A percentile compares a stretch with the other conserved stretches of the same genome.
phyloP scores from a whole-genome alignment of 768 basidiomycete species.

The Auriscalpium orientale region DNA sequence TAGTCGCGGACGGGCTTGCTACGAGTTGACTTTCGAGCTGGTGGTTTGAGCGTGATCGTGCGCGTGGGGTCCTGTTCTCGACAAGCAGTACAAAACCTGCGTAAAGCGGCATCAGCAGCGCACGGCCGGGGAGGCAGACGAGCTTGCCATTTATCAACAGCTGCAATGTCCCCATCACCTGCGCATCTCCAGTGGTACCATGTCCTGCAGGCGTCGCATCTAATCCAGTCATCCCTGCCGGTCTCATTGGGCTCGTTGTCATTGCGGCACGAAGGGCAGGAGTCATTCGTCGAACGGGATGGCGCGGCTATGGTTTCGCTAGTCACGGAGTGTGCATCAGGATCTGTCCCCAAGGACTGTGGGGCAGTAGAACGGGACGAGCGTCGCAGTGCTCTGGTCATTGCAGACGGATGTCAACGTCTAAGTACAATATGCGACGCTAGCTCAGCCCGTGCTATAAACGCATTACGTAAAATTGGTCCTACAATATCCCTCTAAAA shows the following conservation, averaged over 20 bases:
- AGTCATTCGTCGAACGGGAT: neutral
- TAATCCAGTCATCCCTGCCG: conserved; percentile 73
- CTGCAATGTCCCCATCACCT: conserved; percentile 52
- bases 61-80: conserved; percentile 50
- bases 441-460: no score
- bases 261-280: conserved; percentile 16
- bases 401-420: neutral
- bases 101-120: conserved; percentile 1
- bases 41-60: conserved; percentile 65
- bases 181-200: conserved; percentile 86
- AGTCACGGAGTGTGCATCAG: neutral
- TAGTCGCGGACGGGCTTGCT: conserved; percentile 74
- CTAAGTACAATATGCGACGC: no score
- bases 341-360: neutral
- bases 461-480: neutral
- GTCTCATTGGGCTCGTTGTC: conserved; percentile 18
- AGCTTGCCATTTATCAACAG: conserved; percentile 72
- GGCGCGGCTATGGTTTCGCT: neutral
- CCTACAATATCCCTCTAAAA: neutral
- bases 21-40: conserved; percentile 73
- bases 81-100: conserved; percentile 68
- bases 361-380: neutral
- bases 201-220: conserved; percentile 72
- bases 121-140: conserved; percentile 11
- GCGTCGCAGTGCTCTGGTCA: neutral